Percentiles rank a stretch among this genome's conserved stretches.
phyloP scores from a whole-genome alignment of 2,329 filamentous ascomycete species.

The Apiospora pterosperma region DNA sequence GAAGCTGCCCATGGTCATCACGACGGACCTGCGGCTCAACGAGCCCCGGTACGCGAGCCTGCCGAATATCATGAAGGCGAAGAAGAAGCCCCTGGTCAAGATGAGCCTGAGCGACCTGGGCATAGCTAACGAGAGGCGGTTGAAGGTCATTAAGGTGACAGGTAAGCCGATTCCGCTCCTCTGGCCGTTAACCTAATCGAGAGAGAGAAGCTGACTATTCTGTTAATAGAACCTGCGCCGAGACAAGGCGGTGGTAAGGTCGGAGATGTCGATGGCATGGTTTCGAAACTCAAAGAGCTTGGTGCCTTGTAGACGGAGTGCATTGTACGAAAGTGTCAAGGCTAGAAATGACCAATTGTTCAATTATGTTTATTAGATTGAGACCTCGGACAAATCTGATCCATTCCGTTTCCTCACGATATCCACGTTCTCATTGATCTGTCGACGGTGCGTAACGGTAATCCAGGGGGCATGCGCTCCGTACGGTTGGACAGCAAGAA shows the following conservation, averaged over 20 bases:
- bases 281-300: constrained; percentile 91
- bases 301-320: constrained; percentile 66
- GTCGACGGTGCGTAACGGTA: not conserved
- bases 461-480: not conserved
- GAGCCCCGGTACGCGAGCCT: constrained; percentile 92
- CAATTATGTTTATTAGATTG: not conserved
- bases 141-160: constrained; percentile 88
- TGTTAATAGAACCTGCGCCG: constrained; percentile 68
- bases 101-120: constrained; percentile 80
- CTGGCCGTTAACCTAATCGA: not conserved
- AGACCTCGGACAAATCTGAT: not conserved
- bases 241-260: constrained; percentile 95
- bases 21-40: constrained; percentile 90
- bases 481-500: not conserved
- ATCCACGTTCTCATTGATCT: not conserved
- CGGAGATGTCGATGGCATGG: constrained; percentile 92
- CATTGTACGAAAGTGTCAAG: constrained; percentile 4
- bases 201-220: constrained; percentile 9
- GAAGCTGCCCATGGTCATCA: constrained; percentile 88
- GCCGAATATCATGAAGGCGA: constrained; percentile 99
- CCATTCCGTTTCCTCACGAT: not conserved
- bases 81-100: constrained; percentile 99
- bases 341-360: not conserved
- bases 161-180: constrained; percentile 48
- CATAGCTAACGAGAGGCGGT: constrained; percentile 66